Evolutionary conservation across 371 early-diverging fungal genomes (phyloP).

Genomic region (Circinella umbellata): DNA sequence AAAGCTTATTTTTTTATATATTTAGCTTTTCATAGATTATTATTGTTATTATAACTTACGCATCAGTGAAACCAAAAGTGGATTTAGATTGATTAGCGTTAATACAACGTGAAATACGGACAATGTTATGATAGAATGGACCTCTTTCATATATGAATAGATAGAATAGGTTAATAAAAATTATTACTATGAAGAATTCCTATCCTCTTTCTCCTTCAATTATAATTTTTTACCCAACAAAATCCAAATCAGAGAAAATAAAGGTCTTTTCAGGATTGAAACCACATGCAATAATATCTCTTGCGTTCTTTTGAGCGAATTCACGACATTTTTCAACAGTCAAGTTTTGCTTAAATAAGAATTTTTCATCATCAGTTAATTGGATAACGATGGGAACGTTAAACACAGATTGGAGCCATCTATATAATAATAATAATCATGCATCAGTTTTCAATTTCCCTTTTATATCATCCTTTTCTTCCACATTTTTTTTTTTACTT

Average conservation of each 20-base stretch:
- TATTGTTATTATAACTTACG: conserved; percentile 34
- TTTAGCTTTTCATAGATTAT: neutral
- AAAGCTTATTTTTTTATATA: neutral
- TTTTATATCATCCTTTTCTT: neutral
- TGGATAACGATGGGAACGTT: conserved; percentile 98
- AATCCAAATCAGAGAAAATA: conserved; percentile 97
- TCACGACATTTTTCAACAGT: conserved; percentile 87
- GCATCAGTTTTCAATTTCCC: neutral
- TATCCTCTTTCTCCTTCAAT: conserved; percentile 5
- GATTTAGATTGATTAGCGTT: conserved; percentile 85
- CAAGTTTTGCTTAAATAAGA: conserved; percentile 94
- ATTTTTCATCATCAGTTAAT: conserved; percentile 99
- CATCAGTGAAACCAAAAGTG: conserved; percentile 91
- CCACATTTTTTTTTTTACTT: conserved; percentile 4
- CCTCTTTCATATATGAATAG: conserved; percentile 53
- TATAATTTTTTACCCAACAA: conserved; percentile 66
- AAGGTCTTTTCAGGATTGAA: conserved; percentile 99
- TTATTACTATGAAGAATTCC: conserved; percentile 2
- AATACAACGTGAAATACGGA: conserved; percentile 87
- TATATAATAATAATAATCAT: conserved; percentile 21
- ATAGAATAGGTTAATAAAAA: neutral
- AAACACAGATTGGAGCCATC: conserved; percentile 98
- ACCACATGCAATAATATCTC: conserved; percentile 98
- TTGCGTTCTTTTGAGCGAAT: conserved; percentile 89
- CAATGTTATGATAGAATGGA: conserved; percentile 92